These are phyloP conservation scores for Sicyos baderoa DNA, from an alignment of 306 rosid species.

Conservation along the genomic window DNA sequence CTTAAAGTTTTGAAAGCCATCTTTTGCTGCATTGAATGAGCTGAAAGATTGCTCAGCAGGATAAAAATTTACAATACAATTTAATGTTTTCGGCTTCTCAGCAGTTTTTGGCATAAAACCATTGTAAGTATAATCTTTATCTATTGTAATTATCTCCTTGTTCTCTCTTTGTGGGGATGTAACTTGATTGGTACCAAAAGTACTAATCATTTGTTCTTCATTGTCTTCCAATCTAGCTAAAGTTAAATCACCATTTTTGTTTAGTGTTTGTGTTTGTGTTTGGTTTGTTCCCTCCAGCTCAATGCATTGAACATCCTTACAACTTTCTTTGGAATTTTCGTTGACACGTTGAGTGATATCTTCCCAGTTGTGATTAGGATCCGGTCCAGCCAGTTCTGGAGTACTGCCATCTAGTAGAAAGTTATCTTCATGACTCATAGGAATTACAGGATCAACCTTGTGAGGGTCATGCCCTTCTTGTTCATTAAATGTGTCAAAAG, in stretches of 20 bases:
- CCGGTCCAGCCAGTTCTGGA: constrained; percentile 39
- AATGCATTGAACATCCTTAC: background rate
- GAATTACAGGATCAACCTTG: constrained; percentile 26
- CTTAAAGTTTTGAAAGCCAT: constrained; percentile 23
- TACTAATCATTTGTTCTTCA: background rate
- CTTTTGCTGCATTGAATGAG: constrained; percentile 20
- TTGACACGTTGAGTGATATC: constrained; percentile 21
- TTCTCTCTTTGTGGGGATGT: constrained; percentile 28
- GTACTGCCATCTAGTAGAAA: constrained; percentile 41
- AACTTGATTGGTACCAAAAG: constrained; percentile 6
- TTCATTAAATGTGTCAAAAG: constrained; percentile 17
- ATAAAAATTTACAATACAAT: constrained; percentile 29
- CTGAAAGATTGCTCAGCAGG: background rate
- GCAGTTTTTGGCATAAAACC: constrained; percentile 28
- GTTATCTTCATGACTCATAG: constrained; percentile 25
- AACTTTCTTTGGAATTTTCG: background rate
- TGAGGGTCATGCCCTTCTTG: constrained; percentile 21
- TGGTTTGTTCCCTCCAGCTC: background rate
- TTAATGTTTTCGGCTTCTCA: constrained; percentile 31
- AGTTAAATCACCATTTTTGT: background rate
- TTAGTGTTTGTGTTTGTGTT: background rate
- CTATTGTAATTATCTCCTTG: constrained; percentile 20
- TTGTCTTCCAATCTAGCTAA: background rate
- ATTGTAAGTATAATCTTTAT: constrained; percentile 24
- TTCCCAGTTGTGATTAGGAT: constrained; percentile 53